Percentiles rank a stretch among this genome's conserved stretches.
These are phyloP conservation scores for Xylariaceae sp. DNA, from an alignment of 2,329 filamentous ascomycete species.

Conservation along the genomic window DNA sequence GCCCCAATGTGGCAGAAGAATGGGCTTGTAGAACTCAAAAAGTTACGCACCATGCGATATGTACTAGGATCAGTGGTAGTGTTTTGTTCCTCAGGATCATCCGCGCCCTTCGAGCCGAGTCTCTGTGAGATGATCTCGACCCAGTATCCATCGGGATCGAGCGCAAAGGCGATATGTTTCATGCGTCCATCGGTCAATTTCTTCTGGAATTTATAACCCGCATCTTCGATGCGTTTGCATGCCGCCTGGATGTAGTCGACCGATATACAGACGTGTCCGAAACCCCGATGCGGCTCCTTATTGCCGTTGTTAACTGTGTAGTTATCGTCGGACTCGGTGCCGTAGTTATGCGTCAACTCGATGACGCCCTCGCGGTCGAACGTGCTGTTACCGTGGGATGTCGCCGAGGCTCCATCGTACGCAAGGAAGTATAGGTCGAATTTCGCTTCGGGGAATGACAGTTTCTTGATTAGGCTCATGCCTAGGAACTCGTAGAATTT, in stretches of 20 bases:
- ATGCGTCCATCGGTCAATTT: conserved; percentile 88
- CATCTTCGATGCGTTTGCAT: conserved; percentile 87
- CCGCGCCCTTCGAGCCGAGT: conserved; percentile 45
- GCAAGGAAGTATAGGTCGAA: conserved; percentile 97
- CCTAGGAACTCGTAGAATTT: conserved; percentile 95
- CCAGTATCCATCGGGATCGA: conserved; percentile 90
- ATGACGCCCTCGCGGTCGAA: conserved; percentile 90
- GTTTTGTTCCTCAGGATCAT: conserved; percentile 75
- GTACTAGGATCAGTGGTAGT: conserved; percentile 74
- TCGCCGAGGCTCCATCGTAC: conserved; percentile 78
- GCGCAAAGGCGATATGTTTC: conserved; percentile 85
- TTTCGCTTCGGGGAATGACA: conserved; percentile 83
- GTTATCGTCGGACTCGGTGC: conserved; percentile 82
- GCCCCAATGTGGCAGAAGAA: neutral
- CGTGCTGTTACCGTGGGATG: conserved; percentile 72
- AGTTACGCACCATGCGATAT: conserved; percentile 70
- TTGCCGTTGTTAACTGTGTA: conserved; percentile 91
- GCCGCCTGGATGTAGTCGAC: conserved; percentile 88
- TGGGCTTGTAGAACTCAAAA: neutral
- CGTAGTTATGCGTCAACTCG: conserved; percentile 85
- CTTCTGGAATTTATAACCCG: conserved; percentile 94
- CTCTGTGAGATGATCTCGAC: conserved; percentile 83
- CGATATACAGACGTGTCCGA: conserved; percentile 85
- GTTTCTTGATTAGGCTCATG: conserved; percentile 81
- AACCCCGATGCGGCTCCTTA: conserved; percentile 81